Base-by-base conservation (phyloP, 768 basidiomycete species). In the Rhodotorula kratochvilovae region DNA sequence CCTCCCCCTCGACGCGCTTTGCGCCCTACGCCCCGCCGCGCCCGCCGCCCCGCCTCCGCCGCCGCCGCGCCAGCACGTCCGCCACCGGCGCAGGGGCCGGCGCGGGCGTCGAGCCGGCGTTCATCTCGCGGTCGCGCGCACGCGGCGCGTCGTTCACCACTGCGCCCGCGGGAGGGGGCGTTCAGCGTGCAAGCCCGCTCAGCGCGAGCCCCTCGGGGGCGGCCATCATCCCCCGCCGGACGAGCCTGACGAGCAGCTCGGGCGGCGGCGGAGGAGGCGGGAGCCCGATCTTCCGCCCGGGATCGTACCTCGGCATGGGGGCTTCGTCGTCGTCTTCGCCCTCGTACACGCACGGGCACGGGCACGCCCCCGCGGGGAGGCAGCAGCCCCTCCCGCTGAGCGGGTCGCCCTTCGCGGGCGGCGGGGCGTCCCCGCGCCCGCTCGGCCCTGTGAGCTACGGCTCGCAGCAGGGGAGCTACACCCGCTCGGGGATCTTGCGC, bases 81-180 rank as follows among this genome's bases (percentile, higher is more conserved):
- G 61, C 57, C 54, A 16, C n/a, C n/a, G n/a, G n/a, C n/a, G n/a
- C 54, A 5, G 42, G 36, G 1, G 36, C 0, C 3, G 51, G 51
- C 10, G 72, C 53, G n/a, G 39, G n/a, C 21, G 66, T 74, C 50
- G 73, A 74, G 27, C 73, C 73, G 0, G 73, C 73, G 17, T 74
- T 74, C 63, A 67, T 74, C 48, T 67, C 68, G 33, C 66, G 70
- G 8, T 67, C 69, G 13, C 56, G 73, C 16, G 73, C 73, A 7
- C 36, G 73, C 19, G 51, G 66, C 17, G 54, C 48, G 48, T 50
- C 48, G 25, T 50, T 62, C 6, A 33, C 35, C 7, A 56, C 45
- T 48, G n/a, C 54, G 11, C 45, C 19, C 3, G 39, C n/a, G 12
- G 25, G 43, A 15, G 60, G 51, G 16, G 27, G 42, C 25, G 60